phyloP scores from a whole-genome alignment of 148 eudicot species.

The Persicaria maculosa region DNA sequence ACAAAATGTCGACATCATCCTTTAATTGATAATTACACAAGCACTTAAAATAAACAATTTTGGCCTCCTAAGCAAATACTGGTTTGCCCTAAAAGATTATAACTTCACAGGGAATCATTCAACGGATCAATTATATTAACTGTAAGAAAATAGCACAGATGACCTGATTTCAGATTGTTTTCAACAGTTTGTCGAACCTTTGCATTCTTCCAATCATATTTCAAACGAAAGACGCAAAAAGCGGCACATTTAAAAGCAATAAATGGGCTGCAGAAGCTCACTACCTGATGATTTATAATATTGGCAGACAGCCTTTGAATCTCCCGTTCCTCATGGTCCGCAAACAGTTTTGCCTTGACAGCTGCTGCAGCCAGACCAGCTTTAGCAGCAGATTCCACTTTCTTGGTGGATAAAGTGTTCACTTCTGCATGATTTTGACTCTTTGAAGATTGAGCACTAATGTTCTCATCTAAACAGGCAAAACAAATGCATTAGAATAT shows the following conservation, averaged over 20 bases:
- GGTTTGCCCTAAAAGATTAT: too few species aligned
- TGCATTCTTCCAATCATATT: not conserved
- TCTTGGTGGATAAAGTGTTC: slow-evolving; percentile 49
- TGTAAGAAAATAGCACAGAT: not conserved
- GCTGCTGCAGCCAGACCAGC: slow-evolving; percentile 93
- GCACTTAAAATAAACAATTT: not conserved
- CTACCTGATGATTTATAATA: slow-evolving; percentile 93
- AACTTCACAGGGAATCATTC: too few species aligned
- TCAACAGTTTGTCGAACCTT: not conserved
- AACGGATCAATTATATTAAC: not conserved
- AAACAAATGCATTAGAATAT: not conserved
- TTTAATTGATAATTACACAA: not conserved
- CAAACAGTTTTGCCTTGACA: slow-evolving; percentile 80
- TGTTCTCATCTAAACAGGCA: slow-evolving; percentile 30
- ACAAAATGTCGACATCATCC: not conserved
- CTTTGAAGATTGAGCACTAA: slow-evolving; percentile 28
- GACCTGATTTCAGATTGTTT: not conserved
- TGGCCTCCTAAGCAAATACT: too few species aligned
- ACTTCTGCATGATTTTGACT: slow-evolving; percentile 36
- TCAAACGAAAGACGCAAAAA: not conserved
- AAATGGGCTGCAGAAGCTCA: not conserved
- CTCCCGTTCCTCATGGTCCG: slow-evolving; percentile 98
- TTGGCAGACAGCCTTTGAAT: slow-evolving; percentile 90
- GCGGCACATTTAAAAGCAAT: not conserved
- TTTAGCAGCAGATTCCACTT: slow-evolving; percentile 67